Evolutionary conservation across 306 rosid genomes (phyloP).

Genomic region (Citrullus colocynthis): DNA sequence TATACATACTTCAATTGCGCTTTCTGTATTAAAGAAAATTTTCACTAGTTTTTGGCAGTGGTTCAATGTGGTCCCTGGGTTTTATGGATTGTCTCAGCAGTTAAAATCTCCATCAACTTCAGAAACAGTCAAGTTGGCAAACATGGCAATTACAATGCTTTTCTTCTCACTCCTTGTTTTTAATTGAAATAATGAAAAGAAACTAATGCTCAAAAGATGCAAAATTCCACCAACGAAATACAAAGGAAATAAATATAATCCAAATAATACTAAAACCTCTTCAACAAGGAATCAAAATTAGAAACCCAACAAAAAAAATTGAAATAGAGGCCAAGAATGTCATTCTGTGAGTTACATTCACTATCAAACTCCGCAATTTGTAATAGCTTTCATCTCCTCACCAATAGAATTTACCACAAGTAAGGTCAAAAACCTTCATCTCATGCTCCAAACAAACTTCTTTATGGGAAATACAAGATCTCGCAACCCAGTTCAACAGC

Average conservation of each 20-base stretch:
- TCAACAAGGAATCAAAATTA: too few relatives aligned
- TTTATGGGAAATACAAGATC: background rate
- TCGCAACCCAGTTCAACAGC: background rate
- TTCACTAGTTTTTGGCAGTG: background rate
- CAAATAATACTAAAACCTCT: too few relatives aligned
- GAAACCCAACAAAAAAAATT: too few relatives aligned
- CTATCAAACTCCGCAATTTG: background rate
- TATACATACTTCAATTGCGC: background rate
- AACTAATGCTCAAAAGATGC: too few relatives aligned
- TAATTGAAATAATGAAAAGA: too few relatives aligned
- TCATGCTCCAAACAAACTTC: background rate
- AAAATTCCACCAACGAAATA: too few relatives aligned
- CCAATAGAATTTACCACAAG: background rate
- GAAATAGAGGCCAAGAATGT: too few relatives aligned
- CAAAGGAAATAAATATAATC: too few relatives aligned
- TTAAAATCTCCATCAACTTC: background rate
- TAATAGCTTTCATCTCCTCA: background rate
- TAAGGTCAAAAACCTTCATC: background rate
- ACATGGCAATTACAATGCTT: background rate
- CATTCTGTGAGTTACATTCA: background rate
- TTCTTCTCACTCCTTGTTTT: background rate
- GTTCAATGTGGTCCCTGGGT: background rate
- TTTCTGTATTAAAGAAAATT: background rate
- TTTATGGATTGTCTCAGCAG: background rate
- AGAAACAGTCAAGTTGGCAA: background rate